These are phyloP conservation scores for Hypoxylon sp. DNA, from an alignment of 2,329 filamentous ascomycete genomes.

Conservation along the genomic window DNA sequence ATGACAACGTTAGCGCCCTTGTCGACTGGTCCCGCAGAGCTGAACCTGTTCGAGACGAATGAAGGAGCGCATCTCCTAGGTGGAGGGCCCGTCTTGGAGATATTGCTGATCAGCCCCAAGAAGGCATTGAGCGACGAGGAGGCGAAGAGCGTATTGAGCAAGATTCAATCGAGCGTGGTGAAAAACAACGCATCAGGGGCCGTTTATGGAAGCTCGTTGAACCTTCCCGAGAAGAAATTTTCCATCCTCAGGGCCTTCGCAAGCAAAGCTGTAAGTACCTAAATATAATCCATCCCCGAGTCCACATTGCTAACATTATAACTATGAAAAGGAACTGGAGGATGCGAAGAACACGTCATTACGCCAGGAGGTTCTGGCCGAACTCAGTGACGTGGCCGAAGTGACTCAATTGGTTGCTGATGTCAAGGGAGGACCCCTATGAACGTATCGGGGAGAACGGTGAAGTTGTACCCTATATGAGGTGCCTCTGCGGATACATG, in stretches of 20 bases:
- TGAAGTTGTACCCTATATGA: not conserved
- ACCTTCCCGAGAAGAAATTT: slow-evolving; percentile 38
- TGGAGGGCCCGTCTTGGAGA: slow-evolving; percentile 20
- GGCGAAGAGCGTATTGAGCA: slow-evolving; percentile 21
- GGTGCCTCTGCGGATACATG: not conserved
- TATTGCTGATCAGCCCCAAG: slow-evolving; percentile 34
- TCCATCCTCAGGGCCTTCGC: slow-evolving; percentile 21
- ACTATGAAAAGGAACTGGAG: slow-evolving; percentile 20
- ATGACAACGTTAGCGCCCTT: slow-evolving; percentile 20
- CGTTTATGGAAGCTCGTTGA: slow-evolving; percentile 36
- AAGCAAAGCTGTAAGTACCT: slow-evolving; percentile 33
- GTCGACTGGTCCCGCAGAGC: slow-evolving; percentile 27
- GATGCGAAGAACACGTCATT: slow-evolving; percentile 13
- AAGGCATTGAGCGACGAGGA: slow-evolving; percentile 20
- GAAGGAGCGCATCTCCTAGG: slow-evolving; percentile 24
- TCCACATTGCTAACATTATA: slow-evolving; percentile 8
- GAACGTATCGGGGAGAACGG: not conserved
- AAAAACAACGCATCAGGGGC: slow-evolving; percentile 17
- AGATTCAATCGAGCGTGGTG: slow-evolving; percentile 21
- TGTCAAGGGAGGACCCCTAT: slow-evolving; percentile 22
- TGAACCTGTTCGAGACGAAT: slow-evolving; percentile 40
- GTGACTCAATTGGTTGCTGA: slow-evolving; percentile 37
- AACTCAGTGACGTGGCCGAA: slow-evolving; percentile 27
- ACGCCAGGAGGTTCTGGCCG: slow-evolving; percentile 25
- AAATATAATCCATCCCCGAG: not conserved